These are phyloP conservation scores for Dimocarpus longan DNA, from an alignment of 345 rosid species.

Conservation along the genomic window DNA sequence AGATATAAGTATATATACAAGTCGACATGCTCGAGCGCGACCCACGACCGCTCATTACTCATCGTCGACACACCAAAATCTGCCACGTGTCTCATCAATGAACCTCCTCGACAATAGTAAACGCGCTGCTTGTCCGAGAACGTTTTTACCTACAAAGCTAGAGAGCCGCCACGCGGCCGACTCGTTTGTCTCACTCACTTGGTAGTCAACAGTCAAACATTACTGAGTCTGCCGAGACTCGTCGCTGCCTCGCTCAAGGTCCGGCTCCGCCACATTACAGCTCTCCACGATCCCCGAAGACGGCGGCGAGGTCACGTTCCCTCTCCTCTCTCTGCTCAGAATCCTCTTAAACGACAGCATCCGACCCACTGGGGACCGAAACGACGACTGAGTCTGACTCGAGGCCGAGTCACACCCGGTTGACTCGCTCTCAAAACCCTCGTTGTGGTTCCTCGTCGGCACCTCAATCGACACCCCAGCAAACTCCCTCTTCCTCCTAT, in stretches of 20 bases:
- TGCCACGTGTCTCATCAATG: not conserved
- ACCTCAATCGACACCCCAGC: constrained; percentile 36
- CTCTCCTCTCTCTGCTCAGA: constrained; percentile 53
- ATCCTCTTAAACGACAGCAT: constrained; percentile 63
- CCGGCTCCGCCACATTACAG: constrained; percentile 38
- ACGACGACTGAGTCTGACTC: constrained; percentile 39
- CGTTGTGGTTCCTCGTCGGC: constrained; percentile 23
- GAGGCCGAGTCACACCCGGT: constrained; percentile 34
- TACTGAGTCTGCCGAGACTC: constrained; percentile 25
- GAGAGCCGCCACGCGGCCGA: not conserved
- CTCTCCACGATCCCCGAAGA: constrained; percentile 27
- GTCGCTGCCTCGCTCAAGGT: constrained; percentile 47
- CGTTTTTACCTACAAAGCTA: not conserved
- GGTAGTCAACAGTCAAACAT: not conserved
- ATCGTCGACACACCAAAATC: not conserved
- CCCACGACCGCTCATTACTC: not conserved
- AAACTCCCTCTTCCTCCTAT: constrained; percentile 43
- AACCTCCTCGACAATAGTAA: not conserved
- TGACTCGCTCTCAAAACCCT: constrained; percentile 37
- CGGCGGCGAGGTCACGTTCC: constrained; percentile 10
- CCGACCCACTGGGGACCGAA: constrained; percentile 57
- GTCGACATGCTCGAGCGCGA: not conserved
- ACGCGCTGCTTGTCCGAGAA: not conserved
- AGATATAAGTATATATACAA: not conserved
- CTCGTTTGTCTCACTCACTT: not conserved